These are phyloP conservation scores for Yarrowia sp. DNA, from an alignment of 805 yeast genomes.

Conservation along the genomic window DNA sequence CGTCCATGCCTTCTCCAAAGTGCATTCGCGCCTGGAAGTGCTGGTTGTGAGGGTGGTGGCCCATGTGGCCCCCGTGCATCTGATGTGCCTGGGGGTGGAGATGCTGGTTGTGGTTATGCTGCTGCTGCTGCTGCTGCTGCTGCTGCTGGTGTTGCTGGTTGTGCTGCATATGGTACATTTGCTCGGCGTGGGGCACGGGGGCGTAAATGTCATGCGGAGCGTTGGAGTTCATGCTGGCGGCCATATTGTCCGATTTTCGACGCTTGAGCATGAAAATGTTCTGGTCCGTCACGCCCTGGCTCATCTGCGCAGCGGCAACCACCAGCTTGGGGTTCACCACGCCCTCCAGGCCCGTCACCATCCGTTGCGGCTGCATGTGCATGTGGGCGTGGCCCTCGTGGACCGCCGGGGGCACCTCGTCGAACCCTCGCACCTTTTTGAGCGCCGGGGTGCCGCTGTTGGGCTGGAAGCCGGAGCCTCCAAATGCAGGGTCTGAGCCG, in stretches of 20 bases:
- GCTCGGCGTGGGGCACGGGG: constrained; percentile 23
- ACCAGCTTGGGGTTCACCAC: constrained; percentile 37
- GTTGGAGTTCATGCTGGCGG: constrained; percentile 2
- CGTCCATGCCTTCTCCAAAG: constrained; percentile 33
- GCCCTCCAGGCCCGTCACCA: constrained; percentile 34
- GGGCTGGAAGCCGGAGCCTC: constrained; percentile 36
- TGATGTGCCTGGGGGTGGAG: constrained; percentile 21
- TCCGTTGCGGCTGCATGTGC: constrained; percentile 33
- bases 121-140: constrained; percentile 26
- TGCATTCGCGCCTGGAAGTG: constrained; percentile 26
- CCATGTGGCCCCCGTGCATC: constrained; percentile 1
- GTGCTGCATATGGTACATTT: constrained; percentile 23
- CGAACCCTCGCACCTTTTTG: constrained; percentile 25
- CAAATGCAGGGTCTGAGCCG: constrained; percentile 39
- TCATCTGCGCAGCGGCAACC: constrained; percentile 18
- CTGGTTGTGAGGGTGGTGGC: constrained; percentile 5
- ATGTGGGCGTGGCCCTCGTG: constrained; percentile 32
- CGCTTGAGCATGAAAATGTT: constrained; percentile 27
- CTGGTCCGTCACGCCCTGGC: constrained; percentile 34
- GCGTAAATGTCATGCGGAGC: constrained; percentile 35
- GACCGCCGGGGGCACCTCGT: constrained; percentile 23
- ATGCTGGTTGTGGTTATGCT: constrained; percentile 13
- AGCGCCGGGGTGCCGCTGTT: constrained; percentile 16
- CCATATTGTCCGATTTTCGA: constrained; percentile 30
- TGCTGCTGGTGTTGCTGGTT: constrained; percentile 21